Percentiles rank a stretch among this genome's conserved stretches.
These are phyloP conservation scores for Fusarium proliferatum DNA, from an alignment of 2,329 filamentous ascomycete species.

Conservation along the genomic window DNA sequence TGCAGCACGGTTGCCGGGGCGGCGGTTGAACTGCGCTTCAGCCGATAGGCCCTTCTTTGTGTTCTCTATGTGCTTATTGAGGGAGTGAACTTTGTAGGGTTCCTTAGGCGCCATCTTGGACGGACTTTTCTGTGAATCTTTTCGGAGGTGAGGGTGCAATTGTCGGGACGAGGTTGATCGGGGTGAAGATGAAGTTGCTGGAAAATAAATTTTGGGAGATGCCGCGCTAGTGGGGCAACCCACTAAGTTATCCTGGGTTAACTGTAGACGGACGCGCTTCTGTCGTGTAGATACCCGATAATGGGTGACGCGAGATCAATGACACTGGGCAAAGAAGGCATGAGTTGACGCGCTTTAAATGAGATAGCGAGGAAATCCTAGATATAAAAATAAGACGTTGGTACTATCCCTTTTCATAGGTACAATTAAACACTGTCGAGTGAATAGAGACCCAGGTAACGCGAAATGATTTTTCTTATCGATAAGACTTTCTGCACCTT, in stretches of 20 bases:
- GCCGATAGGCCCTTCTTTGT: constrained; percentile 51
- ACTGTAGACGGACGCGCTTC: constrained; percentile 23
- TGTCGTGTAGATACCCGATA: constrained; percentile 27
- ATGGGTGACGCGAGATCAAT: background rate
- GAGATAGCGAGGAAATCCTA: background rate
- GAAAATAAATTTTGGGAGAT: constrained; percentile 45
- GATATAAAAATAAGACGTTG: background rate
- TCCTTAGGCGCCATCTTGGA: constrained; percentile 52
- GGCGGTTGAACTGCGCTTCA: constrained; percentile 49
- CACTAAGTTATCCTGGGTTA: background rate
- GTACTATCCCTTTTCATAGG: background rate
- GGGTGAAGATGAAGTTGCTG: constrained; percentile 35
- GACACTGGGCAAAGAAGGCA: background rate
- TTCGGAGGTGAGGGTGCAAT: constrained; percentile 39
- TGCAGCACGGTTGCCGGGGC: constrained; percentile 41
- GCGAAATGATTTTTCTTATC: constrained; percentile 30
- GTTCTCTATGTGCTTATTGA: constrained; percentile 53
- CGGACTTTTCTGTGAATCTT: constrained; percentile 20
- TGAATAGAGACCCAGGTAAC: background rate
- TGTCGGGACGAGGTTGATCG: constrained; percentile 27
- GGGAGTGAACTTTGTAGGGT: constrained; percentile 52
- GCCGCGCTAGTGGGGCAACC: constrained; percentile 37
- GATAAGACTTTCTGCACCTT: constrained; percentile 21
- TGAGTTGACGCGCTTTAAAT: background rate
- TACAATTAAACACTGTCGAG: background rate